A percentile compares a stretch with the other conserved stretches of the same genome.
phyloP scores from a whole-genome alignment of 2,329 filamentous ascomycete species.

The Amauroascus niger region DNA sequence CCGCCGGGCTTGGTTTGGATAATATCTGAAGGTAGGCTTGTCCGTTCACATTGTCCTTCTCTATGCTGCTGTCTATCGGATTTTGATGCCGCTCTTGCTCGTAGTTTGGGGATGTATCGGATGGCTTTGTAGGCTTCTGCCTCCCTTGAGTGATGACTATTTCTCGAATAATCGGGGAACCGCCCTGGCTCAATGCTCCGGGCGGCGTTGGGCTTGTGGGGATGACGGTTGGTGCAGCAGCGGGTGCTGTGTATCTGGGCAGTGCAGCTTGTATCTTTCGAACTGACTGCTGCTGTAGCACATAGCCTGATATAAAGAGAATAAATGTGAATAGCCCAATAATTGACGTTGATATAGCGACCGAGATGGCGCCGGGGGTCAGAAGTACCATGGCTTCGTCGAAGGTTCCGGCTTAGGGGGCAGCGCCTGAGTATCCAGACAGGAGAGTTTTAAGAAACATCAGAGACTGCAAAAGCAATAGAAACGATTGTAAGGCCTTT shows the following conservation, averaged over 20 bases:
- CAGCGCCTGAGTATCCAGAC: no score
- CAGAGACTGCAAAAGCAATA: background rate
- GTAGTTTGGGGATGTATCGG: background rate
- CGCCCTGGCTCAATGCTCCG: no score
- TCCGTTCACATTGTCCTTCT: constrained; percentile 18
- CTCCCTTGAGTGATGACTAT: background rate
- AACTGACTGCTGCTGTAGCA: constrained; percentile 77
- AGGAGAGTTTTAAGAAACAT: background rate
- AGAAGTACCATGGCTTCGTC: constrained; percentile 36
- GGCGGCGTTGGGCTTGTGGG: background rate
- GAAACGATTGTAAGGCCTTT: no score
- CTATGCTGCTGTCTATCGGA: background rate
- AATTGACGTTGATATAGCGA: constrained; percentile 35
- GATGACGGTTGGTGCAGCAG: background rate
- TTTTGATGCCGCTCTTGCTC: background rate
- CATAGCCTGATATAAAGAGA: constrained; percentile 80
- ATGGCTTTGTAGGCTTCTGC: background rate
- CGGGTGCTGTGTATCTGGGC: constrained; percentile 1
- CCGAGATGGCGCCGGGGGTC: constrained; percentile 37
- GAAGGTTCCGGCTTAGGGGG: background rate
- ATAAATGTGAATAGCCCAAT: constrained; percentile 69
- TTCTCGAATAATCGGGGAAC: background rate
- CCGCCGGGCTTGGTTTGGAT: constrained; percentile 33
- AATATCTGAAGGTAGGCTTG: constrained; percentile 39
- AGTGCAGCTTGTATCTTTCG: constrained; percentile 53